A percentile compares a stretch with the other conserved stretches of the same genome.
Conservation (phyloP, 73 alveolate species). For the Blepharisma japonicum region DNA sequence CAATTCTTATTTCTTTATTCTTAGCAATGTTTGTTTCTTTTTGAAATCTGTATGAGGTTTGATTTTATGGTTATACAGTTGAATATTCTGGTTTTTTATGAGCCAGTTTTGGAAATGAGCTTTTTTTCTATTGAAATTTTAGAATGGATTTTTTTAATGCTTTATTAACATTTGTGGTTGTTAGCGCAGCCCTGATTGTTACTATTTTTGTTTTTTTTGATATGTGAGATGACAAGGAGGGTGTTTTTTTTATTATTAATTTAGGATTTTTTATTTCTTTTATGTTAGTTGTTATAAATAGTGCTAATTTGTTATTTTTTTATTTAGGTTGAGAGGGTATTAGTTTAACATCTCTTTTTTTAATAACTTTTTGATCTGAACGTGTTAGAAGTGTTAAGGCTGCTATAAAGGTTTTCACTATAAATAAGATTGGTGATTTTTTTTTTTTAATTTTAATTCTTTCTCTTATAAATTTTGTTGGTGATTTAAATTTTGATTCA, state of each 20-base stretch:
- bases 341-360: slow-evolving; percentile 4
- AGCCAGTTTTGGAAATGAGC: neutral
- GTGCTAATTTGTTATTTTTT: neutral
- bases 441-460: neutral
- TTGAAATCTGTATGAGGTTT: neutral
- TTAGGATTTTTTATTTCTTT: neutral
- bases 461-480: neutral
- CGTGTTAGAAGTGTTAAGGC: slow-evolving; percentile 17
- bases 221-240: slow-evolving; percentile 23
- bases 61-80: neutral
- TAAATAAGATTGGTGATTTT: slow-evolving; percentile 25
- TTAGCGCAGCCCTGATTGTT: neutral
- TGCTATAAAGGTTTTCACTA: neutral
- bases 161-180: neutral
- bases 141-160: too few species aligned
- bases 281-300: neutral
- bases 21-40: too few species aligned
- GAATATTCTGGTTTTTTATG: neutral
- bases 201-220: slow-evolving; percentile 5
- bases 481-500: neutral
- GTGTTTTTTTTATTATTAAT: neutral
- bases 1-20: too few species aligned
- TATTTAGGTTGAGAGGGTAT: slow-evolving; percentile 29
- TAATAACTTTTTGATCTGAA: slow-evolving; percentile 22
- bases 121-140: neutral